Evolutionary conservation across 345 rosid species (phyloP), one percentile per base, ranked within the genome.

Genomic region (Abelmoschus esculentus): DNA sequence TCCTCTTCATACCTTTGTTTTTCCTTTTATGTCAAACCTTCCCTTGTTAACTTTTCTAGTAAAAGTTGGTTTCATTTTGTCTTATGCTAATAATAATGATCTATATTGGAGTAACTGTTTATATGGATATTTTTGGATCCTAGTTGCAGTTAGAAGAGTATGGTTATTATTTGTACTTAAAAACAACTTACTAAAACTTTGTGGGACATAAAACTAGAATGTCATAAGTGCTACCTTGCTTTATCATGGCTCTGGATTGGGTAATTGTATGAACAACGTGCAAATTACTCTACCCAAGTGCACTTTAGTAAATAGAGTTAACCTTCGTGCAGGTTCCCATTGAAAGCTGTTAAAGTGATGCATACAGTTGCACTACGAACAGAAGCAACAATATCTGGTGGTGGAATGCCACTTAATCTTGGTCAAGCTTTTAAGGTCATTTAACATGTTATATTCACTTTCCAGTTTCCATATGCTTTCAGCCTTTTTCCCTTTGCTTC

Each of bases 341-440:
- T 66, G 70, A 66, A 66, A 47, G 70, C 70, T 47, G 97, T 86
- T 77, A 91, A 91, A 80, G 99, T 95, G 60, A 91, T 95, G 99
- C 99, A 95, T 80, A 91, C 99, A 1, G 96, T 95, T 71, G 60
- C 60, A 22, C 12, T 66, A 47, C 78, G 96, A 72, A 93, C 98
- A 68, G 98, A 93, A 82, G 98, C 97, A 76, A 87, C 95, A 72
- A 86, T 89, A 70, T 52, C 90, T 74, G 81, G 90, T 55, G 85
- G 91, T 77, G 78, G 80, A 77, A 83, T 93, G 89, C 96, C 96
- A 61, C 76, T 89, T 74, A 91, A 91, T 80, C 92, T 93, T 80
- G 96, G 96, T 67, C 96, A 88, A 85, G 97, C 90, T 63, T 84
- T 87, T 58, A 87, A 86, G 95, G 95, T 86, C 32, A 12, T 70